These are phyloP conservation scores for Tylopilus felleus DNA, from an alignment of 768 basidiomycete species.

Conservation along the genomic window DNA sequence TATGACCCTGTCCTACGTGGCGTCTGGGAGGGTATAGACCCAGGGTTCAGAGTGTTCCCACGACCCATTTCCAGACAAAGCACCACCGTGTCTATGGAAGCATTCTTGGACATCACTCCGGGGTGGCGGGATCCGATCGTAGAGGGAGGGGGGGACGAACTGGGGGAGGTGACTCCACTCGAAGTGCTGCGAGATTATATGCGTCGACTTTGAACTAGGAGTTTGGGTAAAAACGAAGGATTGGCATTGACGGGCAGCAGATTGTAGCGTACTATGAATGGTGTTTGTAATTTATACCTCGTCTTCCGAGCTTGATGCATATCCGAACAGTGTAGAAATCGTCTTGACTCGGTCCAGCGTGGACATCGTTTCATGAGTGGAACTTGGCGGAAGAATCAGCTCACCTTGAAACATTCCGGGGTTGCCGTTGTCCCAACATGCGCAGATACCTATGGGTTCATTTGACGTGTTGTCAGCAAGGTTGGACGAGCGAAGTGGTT, in stretches of 20 bases:
- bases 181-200: background rate
- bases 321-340: too few relatives aligned
- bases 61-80: background rate
- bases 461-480: too few relatives aligned
- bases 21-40: background rate
- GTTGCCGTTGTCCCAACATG: too few relatives aligned
- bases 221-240: background rate
- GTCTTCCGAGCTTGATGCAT: background rate
- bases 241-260: background rate
- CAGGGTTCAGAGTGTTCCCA: background rate
- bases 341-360: too few relatives aligned
- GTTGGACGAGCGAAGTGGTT: too few relatives aligned
- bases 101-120: background rate
- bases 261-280: background rate
- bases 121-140: background rate
- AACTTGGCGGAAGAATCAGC: too few relatives aligned
- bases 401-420: too few relatives aligned
- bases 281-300: background rate
- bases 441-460: too few relatives aligned
- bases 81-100: background rate
- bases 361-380: too few relatives aligned
- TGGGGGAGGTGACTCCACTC: background rate
- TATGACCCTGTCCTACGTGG: background rate
- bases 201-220: background rate
- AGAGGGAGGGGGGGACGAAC: background rate